Base-by-base conservation (phyloP, 345 rosid species). In the Isatis tinctoria region DNA sequence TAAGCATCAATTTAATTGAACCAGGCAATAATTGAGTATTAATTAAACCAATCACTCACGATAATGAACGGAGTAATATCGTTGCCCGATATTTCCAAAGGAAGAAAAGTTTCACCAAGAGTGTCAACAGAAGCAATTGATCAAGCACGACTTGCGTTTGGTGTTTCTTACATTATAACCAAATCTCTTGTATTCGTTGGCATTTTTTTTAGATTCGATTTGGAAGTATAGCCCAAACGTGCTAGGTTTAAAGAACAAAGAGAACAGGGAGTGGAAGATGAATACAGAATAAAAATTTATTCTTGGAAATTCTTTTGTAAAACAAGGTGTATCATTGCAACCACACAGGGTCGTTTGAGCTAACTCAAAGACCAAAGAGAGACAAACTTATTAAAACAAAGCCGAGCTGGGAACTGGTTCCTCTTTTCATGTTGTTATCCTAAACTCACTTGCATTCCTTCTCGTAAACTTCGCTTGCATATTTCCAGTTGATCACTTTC, bases 401-500 rank as follows among this genome's bases (percentile, higher is more conserved):
- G 40, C 61, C 17, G 66, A 57, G 30, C 69, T 49, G 14, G 58
- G 35, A 69, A 76, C 10, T 20, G 4, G 22, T 10, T 75, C 64
- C 4, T 75, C 74, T 60, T 44, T 52, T 32, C 49, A 66, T 64
- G 65, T 24, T 24, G 8, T 57, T 17, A 65, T 36, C 3, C 4
- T 24, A 18, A 14, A 28, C 33, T 84, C 79, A 82, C 35, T 83
- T 67, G 80, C 73, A 74, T 79, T 88, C 90, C 72, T 84, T 86
- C 7, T 83, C 85, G 20, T 87, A 92, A 60, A 86, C 77, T 27
- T 85, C 84, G 60, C 86, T 77, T 0, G 96, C 97, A 78, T 87
- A 87, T 68, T 90, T 90, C 98, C 99, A 95, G 85, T 90, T 88
- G 56, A 95, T 80, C 41, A 94, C 95, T 65, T 84, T 90, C 99